Evolutionary conservation across 257 asterid species (phyloP).

Genomic region (Solanum corneliomulleri): DNA sequence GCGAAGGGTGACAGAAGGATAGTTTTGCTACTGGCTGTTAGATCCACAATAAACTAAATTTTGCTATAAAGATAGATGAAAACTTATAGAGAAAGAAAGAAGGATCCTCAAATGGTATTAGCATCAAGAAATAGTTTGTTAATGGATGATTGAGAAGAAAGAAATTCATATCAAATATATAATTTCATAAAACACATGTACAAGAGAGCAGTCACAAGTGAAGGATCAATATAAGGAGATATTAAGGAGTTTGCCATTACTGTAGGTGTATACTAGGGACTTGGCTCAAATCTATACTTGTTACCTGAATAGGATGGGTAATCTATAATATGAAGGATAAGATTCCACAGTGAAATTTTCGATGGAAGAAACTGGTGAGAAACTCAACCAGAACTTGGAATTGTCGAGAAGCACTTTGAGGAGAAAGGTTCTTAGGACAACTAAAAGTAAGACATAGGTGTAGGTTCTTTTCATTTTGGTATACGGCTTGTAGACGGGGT

Average conservation of each 20-base stretch:
- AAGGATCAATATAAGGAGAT: neutral
- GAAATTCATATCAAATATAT: neutral
- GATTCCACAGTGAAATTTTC: neutral
- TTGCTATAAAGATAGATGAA: neutral
- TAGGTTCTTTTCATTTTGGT: neutral
- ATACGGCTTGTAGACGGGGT: neutral
- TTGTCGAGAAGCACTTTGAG: neutral
- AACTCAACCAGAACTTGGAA: neutral
- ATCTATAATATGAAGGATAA: neutral
- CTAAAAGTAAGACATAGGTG: neutral
- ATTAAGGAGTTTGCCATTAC: neutral
- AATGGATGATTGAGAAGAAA: neutral
- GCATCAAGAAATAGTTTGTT: neutral
- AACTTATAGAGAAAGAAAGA: neutral
- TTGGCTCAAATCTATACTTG: neutral
- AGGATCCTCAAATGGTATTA: neutral
- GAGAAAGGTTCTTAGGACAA: neutral
- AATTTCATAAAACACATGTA: neutral
- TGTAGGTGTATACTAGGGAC: neutral
- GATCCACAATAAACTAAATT: neutral
- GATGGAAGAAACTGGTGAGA: neutral
- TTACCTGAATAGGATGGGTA: neutral
- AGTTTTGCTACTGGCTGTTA: neutral
- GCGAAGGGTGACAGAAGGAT: neutral
- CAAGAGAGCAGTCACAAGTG: neutral